These are phyloP conservation scores for Maudiozyma barnettii DNA, from an alignment of 805 yeast genomes.

Conservation along the genomic window DNA sequence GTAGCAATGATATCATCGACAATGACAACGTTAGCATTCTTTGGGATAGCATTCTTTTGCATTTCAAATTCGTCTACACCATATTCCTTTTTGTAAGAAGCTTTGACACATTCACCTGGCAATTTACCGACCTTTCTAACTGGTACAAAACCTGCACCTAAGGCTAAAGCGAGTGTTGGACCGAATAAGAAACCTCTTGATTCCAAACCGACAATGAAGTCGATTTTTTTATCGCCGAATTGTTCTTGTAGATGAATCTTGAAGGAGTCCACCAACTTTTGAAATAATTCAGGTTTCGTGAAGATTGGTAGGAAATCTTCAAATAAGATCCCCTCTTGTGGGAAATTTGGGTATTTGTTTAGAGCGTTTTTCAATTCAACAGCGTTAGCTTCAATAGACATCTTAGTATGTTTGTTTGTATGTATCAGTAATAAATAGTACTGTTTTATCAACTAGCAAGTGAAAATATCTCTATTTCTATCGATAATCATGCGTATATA, in stretches of 20 bases:
- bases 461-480: no score
- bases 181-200: slow-evolving; percentile 96
- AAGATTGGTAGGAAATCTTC: slow-evolving; percentile 96
- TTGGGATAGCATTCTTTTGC: slow-evolving; percentile 72
- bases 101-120: slow-evolving; percentile 73
- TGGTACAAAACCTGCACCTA: slow-evolving; percentile 88
- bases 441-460: no score
- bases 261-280: slow-evolving; percentile 72
- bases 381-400: slow-evolving; percentile 29
- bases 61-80: slow-evolving; percentile 85
- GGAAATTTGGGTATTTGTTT: slow-evolving; percentile 88
- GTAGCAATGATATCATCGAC: slow-evolving; percentile 98
- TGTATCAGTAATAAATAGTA: no score
- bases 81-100: slow-evolving; percentile 80
- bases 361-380: slow-evolving; percentile 44
- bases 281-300: slow-evolving; percentile 70
- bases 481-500: background rate
- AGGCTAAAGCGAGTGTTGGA: slow-evolving; percentile 83
- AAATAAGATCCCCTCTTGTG: slow-evolving; percentile 81
- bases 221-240: slow-evolving; percentile 53
- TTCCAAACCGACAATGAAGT: slow-evolving; percentile 88
- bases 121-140: slow-evolving; percentile 92
- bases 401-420: slow-evolving; percentile 1
- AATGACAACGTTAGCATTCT: slow-evolving; percentile 71
- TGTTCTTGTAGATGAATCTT: slow-evolving; percentile 55